Evolutionary conservation across 2,329 filamentous ascomycete genomes (phyloP).

Genomic region (Neonectria coccinea): DNA sequence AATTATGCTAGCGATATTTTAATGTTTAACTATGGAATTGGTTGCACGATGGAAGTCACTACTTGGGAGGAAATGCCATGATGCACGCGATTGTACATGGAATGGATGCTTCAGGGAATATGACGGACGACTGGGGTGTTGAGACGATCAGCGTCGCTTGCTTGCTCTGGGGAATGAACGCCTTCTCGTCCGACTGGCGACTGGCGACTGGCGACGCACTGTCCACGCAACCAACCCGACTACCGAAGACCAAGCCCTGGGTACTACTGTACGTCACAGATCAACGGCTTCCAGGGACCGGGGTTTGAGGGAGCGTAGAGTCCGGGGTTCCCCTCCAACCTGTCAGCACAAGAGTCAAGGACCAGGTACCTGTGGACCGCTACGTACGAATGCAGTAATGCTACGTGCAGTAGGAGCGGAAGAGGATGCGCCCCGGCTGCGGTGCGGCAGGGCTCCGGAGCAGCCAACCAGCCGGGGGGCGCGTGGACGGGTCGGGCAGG

Average conservation of each 20-base stretch:
- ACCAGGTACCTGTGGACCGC: background rate
- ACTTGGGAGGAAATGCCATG: background rate
- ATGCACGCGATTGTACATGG: background rate
- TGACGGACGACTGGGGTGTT: background rate
- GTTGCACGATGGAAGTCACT: background rate
- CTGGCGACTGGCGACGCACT: conserved; percentile 19
- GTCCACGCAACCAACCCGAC: conserved; percentile 12
- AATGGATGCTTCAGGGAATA: background rate
- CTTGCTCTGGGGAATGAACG: background rate
- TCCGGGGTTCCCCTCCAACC: conserved; percentile 12
- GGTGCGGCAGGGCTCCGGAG: background rate
- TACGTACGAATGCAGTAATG: background rate
- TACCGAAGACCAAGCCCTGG: conserved; percentile 18
- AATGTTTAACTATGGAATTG: background rate
- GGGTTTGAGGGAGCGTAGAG: conserved; percentile 13
- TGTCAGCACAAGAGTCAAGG: background rate
- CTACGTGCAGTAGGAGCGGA: background rate
- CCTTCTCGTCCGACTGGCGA: conserved; percentile 3
- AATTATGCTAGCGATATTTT: background rate
- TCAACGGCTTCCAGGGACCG: conserved; percentile 22
- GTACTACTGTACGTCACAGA: conserved; percentile 8
- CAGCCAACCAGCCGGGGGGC: conserved; percentile 6
- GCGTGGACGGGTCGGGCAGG: conserved; percentile 4
- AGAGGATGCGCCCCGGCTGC: background rate
- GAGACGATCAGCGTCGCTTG: background rate